These are phyloP conservation scores for Tetrastigma voinierianum DNA, from an alignment of 164 flowering plant genomes.

Conservation along the genomic window DNA sequence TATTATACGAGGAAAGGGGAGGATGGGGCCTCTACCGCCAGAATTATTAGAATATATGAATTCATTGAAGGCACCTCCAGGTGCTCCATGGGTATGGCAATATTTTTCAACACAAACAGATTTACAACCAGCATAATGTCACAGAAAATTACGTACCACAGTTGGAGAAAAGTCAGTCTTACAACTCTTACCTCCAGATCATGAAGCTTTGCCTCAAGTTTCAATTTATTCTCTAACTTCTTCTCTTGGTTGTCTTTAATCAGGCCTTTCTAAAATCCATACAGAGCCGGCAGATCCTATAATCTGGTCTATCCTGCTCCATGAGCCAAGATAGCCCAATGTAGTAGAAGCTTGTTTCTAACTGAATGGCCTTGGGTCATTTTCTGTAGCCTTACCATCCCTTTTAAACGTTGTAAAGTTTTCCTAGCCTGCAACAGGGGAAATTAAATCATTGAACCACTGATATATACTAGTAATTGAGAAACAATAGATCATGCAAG, in stretches of 20 bases:
- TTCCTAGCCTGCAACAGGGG: slow-evolving; percentile 68
- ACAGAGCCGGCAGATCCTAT: slow-evolving; percentile 57
- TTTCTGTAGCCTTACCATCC: slow-evolving; percentile 45
- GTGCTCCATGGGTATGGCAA: too few relatives aligned
- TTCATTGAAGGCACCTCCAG: too few relatives aligned
- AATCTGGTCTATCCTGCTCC: slow-evolving; percentile 77
- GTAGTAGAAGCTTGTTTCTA: slow-evolving; percentile 64
- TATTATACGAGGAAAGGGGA: too few relatives aligned
- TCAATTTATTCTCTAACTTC: slow-evolving; percentile 74
- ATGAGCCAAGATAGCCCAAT: slow-evolving; percentile 63
- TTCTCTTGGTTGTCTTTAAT: slow-evolving; percentile 65
- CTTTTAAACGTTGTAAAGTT: slow-evolving; percentile 53
- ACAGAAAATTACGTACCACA: too few relatives aligned
- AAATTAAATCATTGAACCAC: neutral
- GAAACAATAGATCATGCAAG: neutral
- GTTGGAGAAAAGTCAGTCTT: too few relatives aligned
- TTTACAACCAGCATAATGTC: too few relatives aligned
- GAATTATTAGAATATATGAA: neutral
- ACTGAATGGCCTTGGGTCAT: slow-evolving; percentile 35
- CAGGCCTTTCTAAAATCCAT: slow-evolving; percentile 80
- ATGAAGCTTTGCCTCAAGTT: slow-evolving; percentile 94
- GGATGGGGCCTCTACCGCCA: too few relatives aligned
- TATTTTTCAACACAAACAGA: too few relatives aligned
- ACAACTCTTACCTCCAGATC: too few relatives aligned
- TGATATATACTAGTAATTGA: too few relatives aligned